Base-by-base conservation (phyloP, 106 monocot species). In the Allium fistulosum region DNA sequence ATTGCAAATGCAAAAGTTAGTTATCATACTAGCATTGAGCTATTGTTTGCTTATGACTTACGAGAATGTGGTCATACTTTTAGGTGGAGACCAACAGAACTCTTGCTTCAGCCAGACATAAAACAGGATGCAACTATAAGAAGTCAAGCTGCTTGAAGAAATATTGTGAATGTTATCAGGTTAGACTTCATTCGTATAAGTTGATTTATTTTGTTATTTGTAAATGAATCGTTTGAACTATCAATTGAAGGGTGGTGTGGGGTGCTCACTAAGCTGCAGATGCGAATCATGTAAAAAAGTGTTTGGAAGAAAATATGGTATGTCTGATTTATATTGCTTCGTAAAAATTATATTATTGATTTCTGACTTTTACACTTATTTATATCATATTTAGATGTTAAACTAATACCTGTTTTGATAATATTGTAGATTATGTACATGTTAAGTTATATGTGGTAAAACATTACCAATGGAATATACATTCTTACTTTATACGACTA, bases 81-180 rank as follows among this genome's bases (percentile, higher is more conserved):
- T 51, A 94, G 89, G 89, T 89, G 52, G 96, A 92, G 56, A 49
- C 77, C 53, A 92, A 92, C 73, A 92, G 80, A 45, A 97, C 96
- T 62, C 96, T 91, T 26, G 88, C 96, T 79, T 92, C 96, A 63
- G 88, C 88, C 37, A 77, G 92, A 27, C 96, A 97, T 73, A 97
- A 97, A 80, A 86, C 82, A 66, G 92, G 96, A 49, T 97, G 96
- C 58, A 97, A 97, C 70, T 97, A 91, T 71, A 97, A 97, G 69
- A 97, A 92, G 53, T 97, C 96, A 46, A 92, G 80, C 69, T 97
- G 96, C 61, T 74, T 97, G 14, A 97, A 97, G 82, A 97, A 97
- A 82, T 97, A 97, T 53, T 92, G 92, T 68, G 96, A 97, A 78
- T 97, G 96, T 71, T 97, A 82, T 66, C 96, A 97, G 96, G 96